Base-by-base conservation (phyloP, 148 eudicot species). In the Rhododendron mucronatum region DNA sequence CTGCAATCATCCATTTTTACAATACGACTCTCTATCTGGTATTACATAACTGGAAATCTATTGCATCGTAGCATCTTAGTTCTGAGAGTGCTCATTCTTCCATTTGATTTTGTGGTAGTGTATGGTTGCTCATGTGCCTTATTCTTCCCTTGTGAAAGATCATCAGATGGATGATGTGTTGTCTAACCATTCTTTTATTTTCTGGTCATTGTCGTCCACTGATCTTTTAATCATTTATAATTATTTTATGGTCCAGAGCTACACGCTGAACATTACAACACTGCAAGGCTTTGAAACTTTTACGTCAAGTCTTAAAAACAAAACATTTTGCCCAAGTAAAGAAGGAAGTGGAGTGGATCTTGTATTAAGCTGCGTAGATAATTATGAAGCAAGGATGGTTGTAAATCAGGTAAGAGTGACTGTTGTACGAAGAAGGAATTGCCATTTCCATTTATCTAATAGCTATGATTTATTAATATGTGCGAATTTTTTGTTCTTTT, bases 371-470 rank as follows among this genome's bases (percentile, higher is more conserved):
- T 97, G 99, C 85, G 98, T 97, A 30, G 98, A 97, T 91, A 97
- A 97, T 90, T 95, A 97, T 87, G 99, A 97, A 91, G 99, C 99
- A 84, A 94, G 99, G 89, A 97, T 97, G 99, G 99, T 95, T 67
- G 98, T 97, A 85, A 97, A 97, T 91, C 99, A 95, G 99, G 98
- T 97, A 57, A 82, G 85, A 47, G 50, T 61, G 82, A 45, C 26
- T 33, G 18, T 35, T 39, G 79, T 82, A 78, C 57, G 11, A 83
- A 41, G 47, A 33, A 30, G 41, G 18, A 7, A 15, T 53, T 78
- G 16, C 3, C 51, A 59, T 51, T 59, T 67, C 5, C 33, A 47
- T 59, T 45, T 13, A 65, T 81, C 37, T 67, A 15, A 69, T 48
- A 47, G 48, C 53, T n/a, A 41, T 37, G 69, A 26, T 23, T 48